phyloP scores from a whole-genome alignment of 2,329 filamentous ascomycete genomes.

The Diplocarpon rosae region DNA sequence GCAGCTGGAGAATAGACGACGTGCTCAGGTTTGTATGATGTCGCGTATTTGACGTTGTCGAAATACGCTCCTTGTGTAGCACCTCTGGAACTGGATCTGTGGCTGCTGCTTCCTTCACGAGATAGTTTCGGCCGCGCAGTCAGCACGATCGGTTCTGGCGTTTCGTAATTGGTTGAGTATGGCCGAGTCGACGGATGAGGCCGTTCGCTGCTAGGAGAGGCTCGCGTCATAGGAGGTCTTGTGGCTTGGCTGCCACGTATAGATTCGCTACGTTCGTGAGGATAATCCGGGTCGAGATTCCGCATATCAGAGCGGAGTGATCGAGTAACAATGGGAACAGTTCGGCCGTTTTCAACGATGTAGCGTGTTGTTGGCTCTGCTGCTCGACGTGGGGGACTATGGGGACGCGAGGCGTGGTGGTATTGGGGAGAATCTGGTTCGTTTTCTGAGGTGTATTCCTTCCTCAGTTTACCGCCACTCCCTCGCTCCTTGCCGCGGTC shows the following conservation, averaged over 20 bases:
- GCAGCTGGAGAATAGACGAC: constrained; percentile 6
- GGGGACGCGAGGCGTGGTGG: constrained; percentile 9
- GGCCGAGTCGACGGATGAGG: constrained; percentile 1
- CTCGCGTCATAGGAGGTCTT: constrained; percentile 7
- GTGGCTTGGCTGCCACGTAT: constrained; percentile 4
- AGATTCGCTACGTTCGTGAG: constrained; percentile 7
- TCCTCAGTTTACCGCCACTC: constrained; percentile 17
- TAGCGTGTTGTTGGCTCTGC: constrained; percentile 17
- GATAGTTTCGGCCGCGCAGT: constrained; percentile 6
- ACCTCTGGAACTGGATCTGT: constrained; percentile 3
- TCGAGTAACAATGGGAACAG: constrained; percentile 10
- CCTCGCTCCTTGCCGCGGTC: constrained; percentile 12
- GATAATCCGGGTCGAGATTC: constrained; percentile 4
- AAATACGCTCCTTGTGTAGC: constrained; percentile 2
- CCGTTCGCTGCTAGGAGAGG: constrained; percentile 6
- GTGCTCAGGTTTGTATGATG: constrained; percentile 6
- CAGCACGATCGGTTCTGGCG: constrained; percentile 4
- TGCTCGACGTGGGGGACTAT: constrained; percentile 13
- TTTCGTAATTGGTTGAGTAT: constrained; percentile 4
- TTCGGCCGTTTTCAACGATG: constrained; percentile 17
- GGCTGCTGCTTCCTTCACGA: constrained; percentile 5
- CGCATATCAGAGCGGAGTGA: constrained; percentile 8
- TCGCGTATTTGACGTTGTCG: constrained; percentile 10
- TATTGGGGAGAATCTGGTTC: constrained; percentile 16
- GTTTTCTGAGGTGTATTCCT: constrained; percentile 11